These are phyloP conservation scores for Lactifluus subvellereus DNA, from an alignment of 768 basidiomycete genomes.

Conservation along the genomic window DNA sequence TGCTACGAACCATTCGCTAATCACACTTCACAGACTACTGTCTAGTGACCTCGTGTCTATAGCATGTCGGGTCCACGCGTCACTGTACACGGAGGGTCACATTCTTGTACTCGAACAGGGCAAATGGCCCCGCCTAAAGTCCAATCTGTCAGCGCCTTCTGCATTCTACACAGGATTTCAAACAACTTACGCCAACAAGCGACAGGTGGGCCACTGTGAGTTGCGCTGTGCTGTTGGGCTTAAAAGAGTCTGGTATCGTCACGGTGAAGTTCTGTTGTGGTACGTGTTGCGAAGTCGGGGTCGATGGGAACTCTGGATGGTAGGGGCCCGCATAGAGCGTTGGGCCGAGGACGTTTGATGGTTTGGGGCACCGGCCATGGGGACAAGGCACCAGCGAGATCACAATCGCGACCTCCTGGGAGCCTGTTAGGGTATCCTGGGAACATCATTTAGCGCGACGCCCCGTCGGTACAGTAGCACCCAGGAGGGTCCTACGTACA, in stretches of 20 bases:
- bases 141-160: background rate
- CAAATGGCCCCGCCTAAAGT: background rate
- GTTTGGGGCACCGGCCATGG: background rate
- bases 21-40: too few relatives aligned
- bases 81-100: background rate
- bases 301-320: too few relatives aligned
- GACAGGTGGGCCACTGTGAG: slow-evolving; percentile 13
- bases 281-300: slow-evolving; percentile 7
- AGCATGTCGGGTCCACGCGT: background rate
- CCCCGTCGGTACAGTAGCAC: too few relatives aligned
- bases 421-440: slow-evolving; percentile 31
- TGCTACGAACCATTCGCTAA: too few relatives aligned
- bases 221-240: background rate
- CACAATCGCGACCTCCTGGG: slow-evolving; percentile 33
- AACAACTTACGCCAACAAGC: slow-evolving; percentile 16
- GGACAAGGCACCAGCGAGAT: slow-evolving; percentile 31
- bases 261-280: slow-evolving; percentile 31
- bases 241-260: slow-evolving; percentile 20
- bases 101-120: background rate
- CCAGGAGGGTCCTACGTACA: slow-evolving; percentile 24
- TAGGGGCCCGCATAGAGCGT: too few relatives aligned
- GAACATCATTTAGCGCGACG: background rate
- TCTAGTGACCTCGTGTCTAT: too few relatives aligned
- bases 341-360: too few relatives aligned
- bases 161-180: background rate